A percentile compares a stretch with the other conserved stretches of the same genome.
Evolutionary conservation across 257 asterid species (phyloP).

Genomic region (Solanum tarapatanum): DNA sequence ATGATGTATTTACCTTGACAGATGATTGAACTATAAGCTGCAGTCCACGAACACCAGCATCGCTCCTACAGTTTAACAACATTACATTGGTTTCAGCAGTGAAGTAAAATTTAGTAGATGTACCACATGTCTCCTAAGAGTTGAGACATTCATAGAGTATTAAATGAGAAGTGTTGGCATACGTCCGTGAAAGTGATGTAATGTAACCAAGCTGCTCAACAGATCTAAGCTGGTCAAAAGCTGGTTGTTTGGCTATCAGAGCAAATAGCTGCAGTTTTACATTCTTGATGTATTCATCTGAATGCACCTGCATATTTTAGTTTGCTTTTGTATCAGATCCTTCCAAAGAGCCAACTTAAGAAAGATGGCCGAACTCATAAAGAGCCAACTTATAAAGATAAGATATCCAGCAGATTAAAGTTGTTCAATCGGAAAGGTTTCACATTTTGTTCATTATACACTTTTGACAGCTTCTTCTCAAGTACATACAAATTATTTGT

Average conservation of each 20-base stretch:
- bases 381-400: background rate
- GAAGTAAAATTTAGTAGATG: background rate
- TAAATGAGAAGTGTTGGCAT: background rate
- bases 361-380: background rate
- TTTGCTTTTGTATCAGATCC: background rate
- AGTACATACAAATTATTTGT: background rate
- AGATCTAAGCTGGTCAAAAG: slow-evolving; percentile 97
- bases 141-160: background rate
- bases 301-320: slow-evolving; percentile 55
- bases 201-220: slow-evolving; percentile 99
- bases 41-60: slow-evolving; percentile 77
- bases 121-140: background rate
- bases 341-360: background rate
- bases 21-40: slow-evolving; percentile 86
- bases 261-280: slow-evolving; percentile 76
- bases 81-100: background rate
- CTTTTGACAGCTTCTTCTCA: background rate
- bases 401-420: background rate
- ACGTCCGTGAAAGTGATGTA: slow-evolving; percentile 84
- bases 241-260: slow-evolving; percentile 82
- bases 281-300: slow-evolving; percentile 76
- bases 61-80: slow-evolving; percentile 42
- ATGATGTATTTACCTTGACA: slow-evolving; percentile 48
- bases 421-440: background rate
- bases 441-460: background rate